phyloP scores from a whole-genome alignment of 805 yeast species.

The Candida ponderosae region DNA sequence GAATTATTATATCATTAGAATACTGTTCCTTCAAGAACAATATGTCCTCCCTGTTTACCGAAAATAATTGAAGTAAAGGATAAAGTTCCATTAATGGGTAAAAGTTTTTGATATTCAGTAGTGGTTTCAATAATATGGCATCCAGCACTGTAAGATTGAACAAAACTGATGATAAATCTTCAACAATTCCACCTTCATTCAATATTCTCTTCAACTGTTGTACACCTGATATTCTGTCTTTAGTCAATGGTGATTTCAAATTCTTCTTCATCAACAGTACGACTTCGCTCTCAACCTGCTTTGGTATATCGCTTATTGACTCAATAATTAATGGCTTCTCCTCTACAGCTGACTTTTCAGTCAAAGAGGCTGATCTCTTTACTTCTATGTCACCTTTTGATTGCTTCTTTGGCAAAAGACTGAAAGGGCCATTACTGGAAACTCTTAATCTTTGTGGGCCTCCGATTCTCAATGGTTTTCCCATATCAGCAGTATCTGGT shows the following conservation, averaged over 20 bases:
- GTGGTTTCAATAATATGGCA: constrained; percentile 22
- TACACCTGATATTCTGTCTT: constrained; percentile 18
- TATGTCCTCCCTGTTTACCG: constrained; percentile 19
- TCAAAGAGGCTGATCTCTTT: constrained; percentile 1
- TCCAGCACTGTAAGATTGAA: constrained; percentile 16
- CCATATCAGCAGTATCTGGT: constrained; percentile 9
- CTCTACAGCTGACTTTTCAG: not conserved
- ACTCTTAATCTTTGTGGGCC: constrained; percentile 15
- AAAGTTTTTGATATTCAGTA: constrained; percentile 19
- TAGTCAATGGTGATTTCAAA: constrained; percentile 15
- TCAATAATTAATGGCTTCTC: not conserved
- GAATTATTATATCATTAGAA: not conserved
- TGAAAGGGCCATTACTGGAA: constrained; percentile 9
- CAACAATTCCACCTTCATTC: constrained; percentile 1
- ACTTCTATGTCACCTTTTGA: constrained; percentile 10
- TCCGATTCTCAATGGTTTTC: constrained; percentile 16
- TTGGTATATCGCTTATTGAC: too few species aligned
- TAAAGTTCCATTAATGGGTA: constrained; percentile 19
- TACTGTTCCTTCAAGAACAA: too few species aligned
- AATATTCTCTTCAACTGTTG: constrained; percentile 4
- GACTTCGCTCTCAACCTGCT: not conserved
- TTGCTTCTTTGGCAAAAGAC: constrained; percentile 9
- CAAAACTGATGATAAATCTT: constrained; percentile 13
- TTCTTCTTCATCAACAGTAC: constrained; percentile 3
- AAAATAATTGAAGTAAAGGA: constrained; percentile 22